Percentiles rank a stretch among this genome's conserved stretches.
Evolutionary conservation across 2,329 filamentous ascomycete genomes (phyloP).

Genomic region (Diplocarpon rosae): DNA sequence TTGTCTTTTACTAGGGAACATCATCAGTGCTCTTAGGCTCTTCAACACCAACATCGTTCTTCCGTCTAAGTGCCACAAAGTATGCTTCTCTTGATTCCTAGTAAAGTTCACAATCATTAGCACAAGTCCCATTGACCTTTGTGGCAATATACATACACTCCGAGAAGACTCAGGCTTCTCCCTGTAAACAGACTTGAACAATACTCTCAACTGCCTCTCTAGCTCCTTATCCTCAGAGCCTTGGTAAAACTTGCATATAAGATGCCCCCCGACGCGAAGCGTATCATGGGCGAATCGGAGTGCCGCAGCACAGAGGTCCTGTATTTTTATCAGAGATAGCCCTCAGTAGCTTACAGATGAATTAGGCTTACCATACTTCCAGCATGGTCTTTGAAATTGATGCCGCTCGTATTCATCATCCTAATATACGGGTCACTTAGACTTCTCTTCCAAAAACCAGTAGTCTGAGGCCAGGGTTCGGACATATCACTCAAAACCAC

Average conservation of each 20-base stretch:
- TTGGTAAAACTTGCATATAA: slow-evolving; percentile 97
- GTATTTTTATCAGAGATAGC: slow-evolving; percentile 1
- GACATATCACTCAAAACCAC: slow-evolving; percentile 98
- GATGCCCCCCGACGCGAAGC: slow-evolving; percentile 71
- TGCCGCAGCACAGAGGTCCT: slow-evolving; percentile 87
- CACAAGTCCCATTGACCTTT: not conserved
- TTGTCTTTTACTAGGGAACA: not conserved
- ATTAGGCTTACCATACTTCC: slow-evolving; percentile 73
- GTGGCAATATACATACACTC: slow-evolving; percentile 45
- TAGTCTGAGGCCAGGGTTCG: slow-evolving; percentile 80
- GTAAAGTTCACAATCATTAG: slow-evolving; percentile 3
- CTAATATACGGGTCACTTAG: slow-evolving; percentile 93
- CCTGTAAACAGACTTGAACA: slow-evolving; percentile 72
- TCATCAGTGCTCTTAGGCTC: slow-evolving; percentile 2
- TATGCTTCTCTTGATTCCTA: slow-evolving; percentile 79
- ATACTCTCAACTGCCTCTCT: slow-evolving; percentile 59
- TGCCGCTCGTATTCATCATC: slow-evolving; percentile 99
- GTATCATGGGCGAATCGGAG: slow-evolving; percentile 78
- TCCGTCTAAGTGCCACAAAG: slow-evolving; percentile 70
- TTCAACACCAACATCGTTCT: slow-evolving; percentile 30
- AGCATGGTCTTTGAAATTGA: slow-evolving; percentile 74
- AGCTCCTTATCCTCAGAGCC: slow-evolving; percentile 74
- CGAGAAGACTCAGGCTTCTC: slow-evolving; percentile 90
- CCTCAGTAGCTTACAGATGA: not conserved
- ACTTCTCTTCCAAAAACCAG: slow-evolving; percentile 72